phyloP scores from a whole-genome alignment of 768 basidiomycete species.

The Hygrophoropsis aurantiaca region DNA sequence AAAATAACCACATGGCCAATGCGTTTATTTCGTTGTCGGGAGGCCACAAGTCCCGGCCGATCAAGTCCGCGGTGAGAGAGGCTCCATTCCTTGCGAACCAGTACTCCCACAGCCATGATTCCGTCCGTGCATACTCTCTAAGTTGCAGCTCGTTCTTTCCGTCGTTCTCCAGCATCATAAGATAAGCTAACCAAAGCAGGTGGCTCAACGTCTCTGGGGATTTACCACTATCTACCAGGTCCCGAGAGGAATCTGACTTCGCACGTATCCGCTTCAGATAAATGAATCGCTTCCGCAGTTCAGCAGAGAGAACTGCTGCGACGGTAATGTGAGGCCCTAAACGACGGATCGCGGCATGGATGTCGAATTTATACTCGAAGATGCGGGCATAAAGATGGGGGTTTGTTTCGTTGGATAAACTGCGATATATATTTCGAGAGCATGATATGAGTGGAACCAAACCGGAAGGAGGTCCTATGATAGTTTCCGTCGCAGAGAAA shows the following conservation, averaged over 20 bases:
- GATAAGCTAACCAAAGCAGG: conserved; percentile 66
- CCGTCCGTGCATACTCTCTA: conserved; percentile 63
- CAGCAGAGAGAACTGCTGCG: conserved; percentile 51
- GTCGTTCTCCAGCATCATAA: conserved; percentile 82
- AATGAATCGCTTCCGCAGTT: conserved; percentile 62
- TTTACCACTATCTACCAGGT: conserved; percentile 6
- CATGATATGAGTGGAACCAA: conserved; percentile 56
- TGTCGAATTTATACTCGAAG: conserved; percentile 69
- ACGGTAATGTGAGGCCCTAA: conserved; percentile 41
- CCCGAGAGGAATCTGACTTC: conserved; percentile 37
- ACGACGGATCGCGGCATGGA: conserved; percentile 46
- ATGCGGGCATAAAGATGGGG: conserved; percentile 73
- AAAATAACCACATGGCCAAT: conserved; percentile 78
- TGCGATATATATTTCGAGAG: conserved; percentile 46
- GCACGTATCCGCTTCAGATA: conserved; percentile 56
- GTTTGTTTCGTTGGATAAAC: conserved; percentile 53
- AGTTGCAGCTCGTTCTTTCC: conserved; percentile 71
- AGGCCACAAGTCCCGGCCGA: conserved; percentile 57
- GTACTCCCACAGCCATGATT: conserved; percentile 63
- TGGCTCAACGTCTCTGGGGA: conserved; percentile 28
- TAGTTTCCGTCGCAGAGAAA: conserved; percentile 49
- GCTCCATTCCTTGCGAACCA: conserved; percentile 64
- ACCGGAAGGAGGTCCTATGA: conserved; percentile 61
- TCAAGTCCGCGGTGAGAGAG: conserved; percentile 44
- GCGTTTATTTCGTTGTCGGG: conserved; percentile 49